Percentiles rank a stretch among this genome's conserved stretches.
These are phyloP conservation scores for Solanum stenotomum DNA, from an alignment of 257 asterid species.

Conservation along the genomic window DNA sequence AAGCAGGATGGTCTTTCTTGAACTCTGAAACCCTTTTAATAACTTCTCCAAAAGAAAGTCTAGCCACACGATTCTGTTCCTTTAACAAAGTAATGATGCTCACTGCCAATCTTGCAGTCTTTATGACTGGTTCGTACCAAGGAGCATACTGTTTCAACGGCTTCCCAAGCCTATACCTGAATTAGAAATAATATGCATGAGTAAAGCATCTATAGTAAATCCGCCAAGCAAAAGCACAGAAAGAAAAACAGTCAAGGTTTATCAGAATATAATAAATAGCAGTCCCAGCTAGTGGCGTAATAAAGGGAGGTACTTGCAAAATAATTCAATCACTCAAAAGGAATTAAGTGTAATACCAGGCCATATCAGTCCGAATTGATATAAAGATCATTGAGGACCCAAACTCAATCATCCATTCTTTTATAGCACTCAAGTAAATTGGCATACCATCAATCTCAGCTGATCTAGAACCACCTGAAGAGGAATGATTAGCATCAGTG, in stretches of 20 bases:
- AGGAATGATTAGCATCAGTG: conserved; percentile 43
- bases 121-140: conserved; percentile 79
- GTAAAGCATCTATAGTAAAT: neutral
- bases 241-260: neutral
- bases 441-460: conserved; percentile 70
- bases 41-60: conserved; percentile 76
- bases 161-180: conserved; percentile 94
- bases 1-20: conserved; percentile 55
- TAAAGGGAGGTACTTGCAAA: neutral
- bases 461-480: conserved; percentile 41
- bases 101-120: conserved; percentile 73
- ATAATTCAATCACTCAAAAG: neutral
- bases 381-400: conserved; percentile 78
- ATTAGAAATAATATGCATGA: conserved; percentile 3
- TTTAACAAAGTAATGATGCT: conserved; percentile 70
- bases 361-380: conserved; percentile 84
- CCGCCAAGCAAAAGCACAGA: neutral
- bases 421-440: conserved; percentile 72
- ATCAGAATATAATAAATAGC: neutral
- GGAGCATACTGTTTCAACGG: conserved; percentile 92
- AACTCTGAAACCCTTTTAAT: conserved; percentile 59
- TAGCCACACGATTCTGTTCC: conserved; percentile 68
- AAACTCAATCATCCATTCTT: conserved; percentile 94
- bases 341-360: conserved; percentile 44
- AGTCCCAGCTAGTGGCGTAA: neutral